These are phyloP conservation scores for Phylloporus sp. DNA, from an alignment of 768 basidiomycete genomes.

Conservation along the genomic window DNA sequence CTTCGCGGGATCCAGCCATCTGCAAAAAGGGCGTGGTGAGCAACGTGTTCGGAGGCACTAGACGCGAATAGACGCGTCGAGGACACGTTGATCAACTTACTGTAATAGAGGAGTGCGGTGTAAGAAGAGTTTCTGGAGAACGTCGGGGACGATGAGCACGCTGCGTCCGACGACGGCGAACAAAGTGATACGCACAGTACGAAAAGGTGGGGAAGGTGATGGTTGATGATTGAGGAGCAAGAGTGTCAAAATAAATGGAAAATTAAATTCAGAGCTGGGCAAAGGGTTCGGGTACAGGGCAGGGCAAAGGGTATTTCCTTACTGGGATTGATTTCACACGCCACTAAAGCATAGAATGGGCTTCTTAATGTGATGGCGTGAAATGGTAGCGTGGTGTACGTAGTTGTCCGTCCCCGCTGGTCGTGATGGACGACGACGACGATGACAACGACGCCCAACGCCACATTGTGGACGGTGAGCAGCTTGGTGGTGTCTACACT, in stretches of 20 bases:
- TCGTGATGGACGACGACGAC: too few relatives aligned
- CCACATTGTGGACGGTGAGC: neutral
- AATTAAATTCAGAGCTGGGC: conserved; percentile 70
- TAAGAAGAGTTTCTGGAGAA: conserved; percentile 12
- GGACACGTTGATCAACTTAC: conserved; percentile 42
- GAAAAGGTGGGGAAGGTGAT: conserved; percentile 39
- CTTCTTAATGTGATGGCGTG: conserved; percentile 11
- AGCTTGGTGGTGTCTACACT: neutral
- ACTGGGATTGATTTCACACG: conserved; percentile 14
- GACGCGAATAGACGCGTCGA: conserved; percentile 35
- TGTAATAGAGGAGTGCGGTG: conserved; percentile 29
- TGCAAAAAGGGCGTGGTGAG: conserved; percentile 26
- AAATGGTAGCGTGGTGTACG: conserved; percentile 3
- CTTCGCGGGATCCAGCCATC: conserved; percentile 86
- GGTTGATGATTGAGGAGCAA: conserved; percentile 44
- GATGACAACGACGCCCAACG: neutral
- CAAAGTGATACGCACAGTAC: conserved; percentile 39
- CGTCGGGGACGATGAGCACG: conserved; percentile 33
- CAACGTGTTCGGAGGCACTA: conserved; percentile 11
- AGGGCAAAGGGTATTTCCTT: conserved; percentile 33
- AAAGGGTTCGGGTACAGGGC: conserved; percentile 62
- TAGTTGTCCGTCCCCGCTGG: neutral
- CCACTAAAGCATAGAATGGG: conserved; percentile 16
- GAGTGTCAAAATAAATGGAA: conserved; percentile 48
- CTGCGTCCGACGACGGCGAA: conserved; percentile 30